A percentile compares a stretch with the other conserved stretches of the same genome.
Conservation (phyloP, 2,329 filamentous ascomycete species). For the Fulvia fulva region DNA sequence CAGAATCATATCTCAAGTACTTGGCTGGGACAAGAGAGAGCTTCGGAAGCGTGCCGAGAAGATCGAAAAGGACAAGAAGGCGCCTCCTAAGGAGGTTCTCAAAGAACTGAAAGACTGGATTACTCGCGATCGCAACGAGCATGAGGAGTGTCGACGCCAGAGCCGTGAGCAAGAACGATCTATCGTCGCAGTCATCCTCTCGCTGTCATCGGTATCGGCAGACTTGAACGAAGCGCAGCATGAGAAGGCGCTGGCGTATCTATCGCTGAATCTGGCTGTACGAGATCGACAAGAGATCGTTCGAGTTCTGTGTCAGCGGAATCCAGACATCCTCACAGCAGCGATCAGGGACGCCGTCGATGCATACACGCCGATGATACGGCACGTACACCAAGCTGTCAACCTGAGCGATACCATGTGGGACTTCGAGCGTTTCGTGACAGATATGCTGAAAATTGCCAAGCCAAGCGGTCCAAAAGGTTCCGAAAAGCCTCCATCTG, state of each 20-base stretch:
- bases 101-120: constrained; percentile 59
- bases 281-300: constrained; percentile 70
- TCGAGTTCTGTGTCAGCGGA: constrained; percentile 61
- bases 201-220: constrained; percentile 43
- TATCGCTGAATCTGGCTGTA: constrained; percentile 65
- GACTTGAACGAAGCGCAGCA: constrained; percentile 60
- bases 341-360: constrained; percentile 61
- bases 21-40: constrained; percentile 69
- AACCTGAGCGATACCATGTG: constrained; percentile 67
- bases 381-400: constrained; percentile 65
- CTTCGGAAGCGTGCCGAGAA: constrained; percentile 63
- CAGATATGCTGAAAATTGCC: constrained; percentile 62
- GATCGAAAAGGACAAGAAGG: constrained; percentile 60
- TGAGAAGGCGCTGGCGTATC: constrained; percentile 62
- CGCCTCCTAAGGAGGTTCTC: constrained; percentile 58
- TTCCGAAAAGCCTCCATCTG: constrained; percentile 49
- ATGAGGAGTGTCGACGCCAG: constrained; percentile 55
- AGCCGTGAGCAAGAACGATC: constrained; percentile 56
- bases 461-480: constrained; percentile 33
- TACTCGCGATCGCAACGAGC: constrained; percentile 49
- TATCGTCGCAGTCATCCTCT: constrained; percentile 64
- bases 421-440: constrained; percentile 64
- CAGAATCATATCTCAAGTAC: constrained; percentile 68
- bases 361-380: constrained; percentile 71
- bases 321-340: constrained; percentile 69